Percentiles rank a stretch among this genome's conserved stretches.
These are phyloP conservation scores for Starmerella stellata DNA, from an alignment of 805 yeast genomes.

Conservation along the genomic window DNA sequence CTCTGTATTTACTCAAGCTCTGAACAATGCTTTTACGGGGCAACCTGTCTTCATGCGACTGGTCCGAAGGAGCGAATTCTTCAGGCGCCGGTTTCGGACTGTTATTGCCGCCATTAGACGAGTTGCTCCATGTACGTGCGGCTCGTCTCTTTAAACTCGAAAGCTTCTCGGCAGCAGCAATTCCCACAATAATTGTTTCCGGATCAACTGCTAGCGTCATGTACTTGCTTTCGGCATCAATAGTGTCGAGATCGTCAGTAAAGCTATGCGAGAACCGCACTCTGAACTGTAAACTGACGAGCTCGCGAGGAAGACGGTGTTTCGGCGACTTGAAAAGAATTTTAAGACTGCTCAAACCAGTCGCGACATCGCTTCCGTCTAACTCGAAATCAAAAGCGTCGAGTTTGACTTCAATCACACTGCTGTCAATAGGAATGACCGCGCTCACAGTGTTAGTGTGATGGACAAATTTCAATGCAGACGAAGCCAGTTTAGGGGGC, in stretches of 20 bases:
- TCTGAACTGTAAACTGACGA: conserved; percentile 7
- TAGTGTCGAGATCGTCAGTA: background rate
- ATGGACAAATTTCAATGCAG: background rate
- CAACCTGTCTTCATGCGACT: too few species aligned
- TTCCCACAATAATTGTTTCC: conserved; percentile 11
- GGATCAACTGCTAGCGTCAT: conserved; percentile 14
- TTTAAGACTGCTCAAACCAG: conserved; percentile 5
- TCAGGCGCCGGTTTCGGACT: background rate
- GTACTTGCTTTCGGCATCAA: conserved; percentile 10
- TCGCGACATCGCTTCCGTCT: background rate
- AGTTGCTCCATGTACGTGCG: background rate
- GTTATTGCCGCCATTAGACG: background rate
- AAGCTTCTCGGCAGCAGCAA: conserved; percentile 9
- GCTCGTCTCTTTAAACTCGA: background rate
- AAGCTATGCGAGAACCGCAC: background rate
- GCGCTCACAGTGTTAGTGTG: conserved; percentile 3
- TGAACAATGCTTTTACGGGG: background rate
- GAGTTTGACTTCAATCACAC: conserved; percentile 9
- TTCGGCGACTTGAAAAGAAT: conserved; percentile 2
- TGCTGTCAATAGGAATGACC: conserved; percentile 11
- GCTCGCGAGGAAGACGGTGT: conserved; percentile 4
- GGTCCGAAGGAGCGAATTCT: background rate
- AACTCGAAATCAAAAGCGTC: background rate
- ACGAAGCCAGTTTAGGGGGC: background rate
- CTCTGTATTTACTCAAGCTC: conserved; percentile 7